Conservation (phyloP, 345 rosid genomes). For the Populus deltoides region DNA sequence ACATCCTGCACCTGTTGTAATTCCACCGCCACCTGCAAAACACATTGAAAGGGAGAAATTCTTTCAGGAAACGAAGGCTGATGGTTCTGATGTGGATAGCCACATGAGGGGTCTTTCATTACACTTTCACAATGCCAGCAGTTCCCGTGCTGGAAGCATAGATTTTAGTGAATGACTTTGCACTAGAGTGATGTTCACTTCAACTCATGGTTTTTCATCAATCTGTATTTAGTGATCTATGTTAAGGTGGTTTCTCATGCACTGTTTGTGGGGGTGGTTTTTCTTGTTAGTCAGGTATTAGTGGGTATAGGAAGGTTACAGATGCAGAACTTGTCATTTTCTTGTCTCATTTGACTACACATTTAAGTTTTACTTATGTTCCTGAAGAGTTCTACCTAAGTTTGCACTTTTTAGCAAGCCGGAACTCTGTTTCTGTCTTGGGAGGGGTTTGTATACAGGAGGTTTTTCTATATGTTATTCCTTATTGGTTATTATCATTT, state of each 20-base stretch:
- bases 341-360: too few species aligned
- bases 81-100: constrained; percentile 49
- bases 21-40: constrained; percentile 97
- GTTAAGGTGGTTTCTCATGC: neutral
- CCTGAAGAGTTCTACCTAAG: neutral
- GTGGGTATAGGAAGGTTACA: neutral
- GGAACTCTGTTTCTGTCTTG: neutral
- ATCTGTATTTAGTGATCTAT: constrained; percentile 1
- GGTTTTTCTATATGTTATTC: neutral
- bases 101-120: constrained; percentile 76
- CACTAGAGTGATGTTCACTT: neutral
- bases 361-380: neutral
- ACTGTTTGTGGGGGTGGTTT: neutral
- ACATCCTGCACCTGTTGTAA: constrained; percentile 48
- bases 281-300: neutral
- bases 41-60: constrained; percentile 81
- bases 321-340: too few species aligned
- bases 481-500: neutral
- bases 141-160: constrained; percentile 71
- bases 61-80: constrained; percentile 79
- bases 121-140: constrained; percentile 76
- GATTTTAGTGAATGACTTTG: constrained; percentile 44
- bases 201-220: neutral
- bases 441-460: neutral
- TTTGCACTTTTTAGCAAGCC: constrained; percentile 8